Percentiles rank a stretch among this genome's conserved stretches.
Evolutionary conservation across 257 asterid genomes (phyloP).

Genomic region (Solanum verrucosum): DNA sequence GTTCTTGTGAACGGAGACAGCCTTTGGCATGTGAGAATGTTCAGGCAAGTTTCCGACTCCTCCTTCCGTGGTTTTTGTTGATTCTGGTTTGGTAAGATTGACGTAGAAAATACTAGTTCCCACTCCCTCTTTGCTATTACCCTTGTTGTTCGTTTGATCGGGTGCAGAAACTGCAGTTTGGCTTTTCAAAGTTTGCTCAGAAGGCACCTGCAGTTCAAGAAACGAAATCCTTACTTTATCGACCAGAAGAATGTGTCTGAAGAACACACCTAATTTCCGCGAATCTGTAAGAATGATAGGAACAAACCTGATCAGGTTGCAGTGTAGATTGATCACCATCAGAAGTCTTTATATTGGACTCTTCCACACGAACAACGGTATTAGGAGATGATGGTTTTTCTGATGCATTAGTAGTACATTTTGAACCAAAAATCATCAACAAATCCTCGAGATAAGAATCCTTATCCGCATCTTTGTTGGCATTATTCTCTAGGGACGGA

Average conservation of each 20-base stretch:
- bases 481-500: conserved; percentile 3
- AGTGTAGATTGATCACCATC: conserved; percentile 10
- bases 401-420: conserved; percentile 7
- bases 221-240: not conserved
- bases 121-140: conserved; percentile 31
- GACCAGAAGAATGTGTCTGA: not conserved
- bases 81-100: conserved; percentile 15
- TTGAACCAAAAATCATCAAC: conserved; percentile 7
- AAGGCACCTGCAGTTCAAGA: conserved; percentile 22
- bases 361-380: conserved; percentile 25
- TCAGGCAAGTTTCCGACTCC: conserved; percentile 3
- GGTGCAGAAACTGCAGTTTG: conserved; percentile 12
- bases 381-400: conserved; percentile 23
- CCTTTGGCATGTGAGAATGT: not conserved
- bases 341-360: conserved; percentile 28
- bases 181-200: conserved; percentile 18
- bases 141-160: conserved; percentile 24
- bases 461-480: conserved; percentile 4
- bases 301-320: conserved; percentile 39
- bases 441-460: conserved; percentile 14
- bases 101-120: conserved; percentile 45
- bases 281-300: not conserved
- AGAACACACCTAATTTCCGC: not conserved
- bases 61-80: not conserved
- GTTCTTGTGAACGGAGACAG: not conserved